Evolutionary conservation across 2,329 filamentous ascomycete species (phyloP).

Genomic region (Sporothrix brasiliensis): DNA sequence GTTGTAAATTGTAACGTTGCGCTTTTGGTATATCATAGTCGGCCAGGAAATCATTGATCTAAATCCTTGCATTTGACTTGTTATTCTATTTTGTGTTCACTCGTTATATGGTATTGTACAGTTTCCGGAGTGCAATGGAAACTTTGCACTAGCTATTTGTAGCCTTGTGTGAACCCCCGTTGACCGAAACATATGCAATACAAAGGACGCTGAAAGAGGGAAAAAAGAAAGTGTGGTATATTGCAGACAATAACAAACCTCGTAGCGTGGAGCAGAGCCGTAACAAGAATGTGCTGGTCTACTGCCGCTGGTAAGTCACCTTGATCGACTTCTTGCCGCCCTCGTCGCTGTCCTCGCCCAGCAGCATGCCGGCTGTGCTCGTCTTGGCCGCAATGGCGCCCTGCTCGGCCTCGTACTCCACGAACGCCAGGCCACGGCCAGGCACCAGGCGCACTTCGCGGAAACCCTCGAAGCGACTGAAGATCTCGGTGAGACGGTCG

Average conservation of each 20-base stretch:
- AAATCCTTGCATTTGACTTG: not conserved
- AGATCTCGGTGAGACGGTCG: conserved; percentile 77
- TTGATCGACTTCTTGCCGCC: conserved; percentile 69
- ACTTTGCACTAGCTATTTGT: conserved; percentile 26
- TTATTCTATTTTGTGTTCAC: not conserved
- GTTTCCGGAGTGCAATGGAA: conserved; percentile 35
- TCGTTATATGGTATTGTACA: conserved; percentile 6
- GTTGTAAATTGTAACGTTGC: not conserved
- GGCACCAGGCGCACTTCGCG: conserved; percentile 89
- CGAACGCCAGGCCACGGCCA: conserved; percentile 86
- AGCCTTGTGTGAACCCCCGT: not conserved
- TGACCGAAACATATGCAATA: conserved; percentile 27
- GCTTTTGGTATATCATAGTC: conserved; percentile 26
- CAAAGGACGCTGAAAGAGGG: conserved; percentile 9
- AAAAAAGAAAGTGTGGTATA: conserved; percentile 1
- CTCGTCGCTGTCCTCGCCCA: conserved; percentile 60
- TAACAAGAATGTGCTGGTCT: conserved; percentile 35
- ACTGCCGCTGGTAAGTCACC: conserved; percentile 95
- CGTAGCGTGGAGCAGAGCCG: no score
- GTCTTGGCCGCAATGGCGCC: conserved; percentile 94
- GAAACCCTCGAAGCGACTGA: conserved; percentile 90
- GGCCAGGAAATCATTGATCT: not conserved
- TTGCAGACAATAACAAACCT: conserved; percentile 23
- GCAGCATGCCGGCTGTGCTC: conserved; percentile 79
- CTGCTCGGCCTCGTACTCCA: conserved; percentile 90